Conservation (phyloP, 371 early-diverging fungal genomes). For the Mortierella sp. region DNA sequence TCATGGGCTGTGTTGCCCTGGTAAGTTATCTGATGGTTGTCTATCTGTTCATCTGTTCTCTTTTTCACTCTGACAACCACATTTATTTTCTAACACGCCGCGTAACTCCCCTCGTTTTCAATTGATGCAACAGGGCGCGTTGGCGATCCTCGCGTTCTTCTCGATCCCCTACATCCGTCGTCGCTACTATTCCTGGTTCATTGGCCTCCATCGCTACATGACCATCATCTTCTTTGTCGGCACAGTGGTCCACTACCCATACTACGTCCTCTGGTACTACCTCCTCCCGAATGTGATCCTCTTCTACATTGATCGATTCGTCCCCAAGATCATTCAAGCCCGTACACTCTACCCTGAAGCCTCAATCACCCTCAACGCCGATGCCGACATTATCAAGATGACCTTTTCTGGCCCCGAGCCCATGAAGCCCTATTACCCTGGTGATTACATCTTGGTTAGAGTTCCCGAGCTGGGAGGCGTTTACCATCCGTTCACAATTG, state of each 20-base stretch:
- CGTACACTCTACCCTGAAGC: conserved; percentile 46
- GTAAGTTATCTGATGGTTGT: conserved; percentile 15
- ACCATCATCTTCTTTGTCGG: conserved; percentile 46
- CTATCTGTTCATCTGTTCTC: background rate
- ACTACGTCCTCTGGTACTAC: conserved; percentile 53
- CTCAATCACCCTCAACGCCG: conserved; percentile 44
- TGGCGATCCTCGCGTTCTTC: conserved; percentile 34
- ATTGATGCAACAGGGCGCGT: conserved; percentile 22
- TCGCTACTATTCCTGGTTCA: conserved; percentile 40
- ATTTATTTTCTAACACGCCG: background rate
- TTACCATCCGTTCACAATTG: conserved; percentile 58
- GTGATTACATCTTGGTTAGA: conserved; percentile 45
- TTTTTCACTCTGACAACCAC: background rate
- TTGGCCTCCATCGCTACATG: conserved; percentile 40
- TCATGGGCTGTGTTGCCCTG: conserved; percentile 51
- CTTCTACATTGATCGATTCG: conserved; percentile 48
- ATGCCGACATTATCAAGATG: conserved; percentile 52
- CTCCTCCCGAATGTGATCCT: conserved; percentile 45
- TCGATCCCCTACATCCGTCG: conserved; percentile 48
- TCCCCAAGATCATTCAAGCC: conserved; percentile 52
- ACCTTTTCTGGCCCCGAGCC: conserved; percentile 50
- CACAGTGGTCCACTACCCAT: conserved; percentile 45
- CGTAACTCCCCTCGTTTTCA: background rate
- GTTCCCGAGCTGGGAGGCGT: conserved; percentile 38
- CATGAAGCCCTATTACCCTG: conserved; percentile 58